Conservation (phyloP, 768 basidiomycete species). For the Tylopilus plumbeoviolaceoides region DNA sequence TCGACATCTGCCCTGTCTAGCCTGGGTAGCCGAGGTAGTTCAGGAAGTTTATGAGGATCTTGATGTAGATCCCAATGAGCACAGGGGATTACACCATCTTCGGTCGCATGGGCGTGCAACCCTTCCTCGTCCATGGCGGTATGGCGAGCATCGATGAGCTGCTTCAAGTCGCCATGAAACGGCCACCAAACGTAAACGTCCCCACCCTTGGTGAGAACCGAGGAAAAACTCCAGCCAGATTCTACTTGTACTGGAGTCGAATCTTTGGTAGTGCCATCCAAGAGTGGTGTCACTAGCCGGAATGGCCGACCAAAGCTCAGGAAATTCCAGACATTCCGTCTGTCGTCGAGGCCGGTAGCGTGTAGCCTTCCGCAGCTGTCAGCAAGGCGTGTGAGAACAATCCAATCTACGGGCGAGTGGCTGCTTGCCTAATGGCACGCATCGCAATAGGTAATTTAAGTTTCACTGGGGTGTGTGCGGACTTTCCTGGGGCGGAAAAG, state of each 20-base stretch:
- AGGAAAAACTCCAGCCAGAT: slow-evolving; percentile 81
- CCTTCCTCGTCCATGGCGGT: slow-evolving; percentile 42
- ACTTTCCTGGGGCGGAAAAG: slow-evolving; percentile 51
- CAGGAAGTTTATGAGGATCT: slow-evolving; percentile 56
- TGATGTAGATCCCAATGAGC: slow-evolving; percentile 51
- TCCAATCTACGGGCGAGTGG: background rate
- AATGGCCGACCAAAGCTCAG: slow-evolving; percentile 77
- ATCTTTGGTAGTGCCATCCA: slow-evolving; percentile 41
- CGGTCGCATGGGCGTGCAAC: slow-evolving; percentile 29
- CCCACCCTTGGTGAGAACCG: slow-evolving; percentile 66
- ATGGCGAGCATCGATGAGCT: slow-evolving; percentile 36
- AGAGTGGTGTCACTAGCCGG: slow-evolving; percentile 39
- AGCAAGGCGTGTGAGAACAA: slow-evolving; percentile 11
- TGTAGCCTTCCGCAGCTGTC: slow-evolving; percentile 76
- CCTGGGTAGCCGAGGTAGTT: slow-evolving; percentile 57
- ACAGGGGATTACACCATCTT: slow-evolving; percentile 53
- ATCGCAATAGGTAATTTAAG: slow-evolving; percentile 56
- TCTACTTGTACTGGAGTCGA: slow-evolving; percentile 59
- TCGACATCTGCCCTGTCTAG: slow-evolving; percentile 30
- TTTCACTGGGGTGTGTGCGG: slow-evolving; percentile 49
- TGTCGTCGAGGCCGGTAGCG: slow-evolving; percentile 58
- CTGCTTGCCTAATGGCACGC: slow-evolving; percentile 58
- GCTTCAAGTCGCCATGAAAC: slow-evolving; percentile 40
- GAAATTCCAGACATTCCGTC: slow-evolving; percentile 68
- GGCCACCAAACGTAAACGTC: slow-evolving; percentile 79